Conservation (phyloP, 371 early-diverging fungal species). For the Mucor lusitanicus region DNA sequence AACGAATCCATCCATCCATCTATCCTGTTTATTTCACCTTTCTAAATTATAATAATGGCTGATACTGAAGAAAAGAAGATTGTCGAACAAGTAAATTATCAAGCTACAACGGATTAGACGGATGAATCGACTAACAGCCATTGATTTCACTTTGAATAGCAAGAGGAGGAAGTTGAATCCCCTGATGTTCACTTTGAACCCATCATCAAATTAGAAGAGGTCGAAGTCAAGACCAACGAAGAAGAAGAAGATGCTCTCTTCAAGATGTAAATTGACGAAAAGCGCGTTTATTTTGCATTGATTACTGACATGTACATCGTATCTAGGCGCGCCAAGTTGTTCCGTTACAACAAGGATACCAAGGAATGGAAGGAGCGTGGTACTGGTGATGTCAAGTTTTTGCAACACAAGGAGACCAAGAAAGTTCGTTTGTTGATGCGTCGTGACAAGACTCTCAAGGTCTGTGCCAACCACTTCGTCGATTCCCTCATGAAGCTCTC, state of each 20-base stretch:
- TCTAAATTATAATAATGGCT: slow-evolving; percentile 23
- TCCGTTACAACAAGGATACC: slow-evolving; percentile 88
- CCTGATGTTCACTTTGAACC: slow-evolving; percentile 97
- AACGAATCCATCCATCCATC: slow-evolving; percentile 32
- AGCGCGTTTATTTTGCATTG: not conserved
- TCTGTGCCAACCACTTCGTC: slow-evolving; percentile 97
- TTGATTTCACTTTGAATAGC: slow-evolving; percentile 11
- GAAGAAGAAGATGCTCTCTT: slow-evolving; percentile 92
- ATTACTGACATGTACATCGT: not conserved
- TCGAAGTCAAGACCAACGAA: slow-evolving; percentile 93
- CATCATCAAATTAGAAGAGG: slow-evolving; percentile 89
- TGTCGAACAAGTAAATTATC: slow-evolving; percentile 29
- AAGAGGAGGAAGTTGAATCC: slow-evolving; percentile 81
- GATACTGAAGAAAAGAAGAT: slow-evolving; percentile 38
- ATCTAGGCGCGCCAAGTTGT: slow-evolving; percentile 94
- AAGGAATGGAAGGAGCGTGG: slow-evolving; percentile 99
- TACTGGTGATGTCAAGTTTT: slow-evolving; percentile 93
- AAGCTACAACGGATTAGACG: not conserved
- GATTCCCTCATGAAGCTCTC: slow-evolving; percentile 85
- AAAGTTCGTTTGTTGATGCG: slow-evolving; percentile 96
- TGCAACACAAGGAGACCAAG: slow-evolving; percentile 86
- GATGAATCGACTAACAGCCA: not conserved
- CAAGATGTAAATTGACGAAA: slow-evolving; percentile 82
- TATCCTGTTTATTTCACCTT: not conserved
- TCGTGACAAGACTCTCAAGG: slow-evolving; percentile 96